Evolutionary conservation across 108 stramenopile species (phyloP), one percentile per base, ranked within the genome.

Genomic region (Stephanodiscus triporus): DNA sequence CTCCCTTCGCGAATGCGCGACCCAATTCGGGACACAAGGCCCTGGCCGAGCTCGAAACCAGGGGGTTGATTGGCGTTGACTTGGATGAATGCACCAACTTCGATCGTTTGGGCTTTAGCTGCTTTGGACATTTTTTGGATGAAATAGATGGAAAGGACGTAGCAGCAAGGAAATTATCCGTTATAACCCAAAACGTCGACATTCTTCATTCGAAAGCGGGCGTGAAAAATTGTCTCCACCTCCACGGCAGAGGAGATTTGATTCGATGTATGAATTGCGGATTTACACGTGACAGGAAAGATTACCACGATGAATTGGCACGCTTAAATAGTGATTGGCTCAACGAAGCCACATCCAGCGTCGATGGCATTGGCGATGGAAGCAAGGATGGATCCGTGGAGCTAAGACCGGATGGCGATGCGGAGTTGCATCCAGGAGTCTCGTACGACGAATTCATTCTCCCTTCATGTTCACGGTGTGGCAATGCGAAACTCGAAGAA

Each of bases 141-240:
- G 68, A 37, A 32, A 60, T 29, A 38, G 55, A 64, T 6, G 37
- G 37, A 9, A 23, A 17, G 26, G 26, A 30, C 19, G 17, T 40
- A 5, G 43, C 20, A 37, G 58, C 37, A 32, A 58, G 30, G 48
- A 16, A 63, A 70, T n/a, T 89, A 23, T 53, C 89, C 14, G 82
- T 95, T 17, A 86, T 98, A 40, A 97, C 98, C 4, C 99, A 99
- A 85, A 99, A 99, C 75, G 99, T 99, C 1, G 99, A 99, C 79
- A 70, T 80, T 2, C 87, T 99, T 56, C 99, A 99, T 75, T 76
- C 80, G n/a, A 70, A 72, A 62, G 96, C 94, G 0, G 99, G 97
- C 6, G 76, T 82, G 7, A 68, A 75, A 23, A 77, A 89, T 40
- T 90, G 97, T n/a, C 71, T 95, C 1, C 91, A 97, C 66, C 72